phyloP scores from a whole-genome alignment of 139 green algal genomes.

The Picocystis salinarum region DNA sequence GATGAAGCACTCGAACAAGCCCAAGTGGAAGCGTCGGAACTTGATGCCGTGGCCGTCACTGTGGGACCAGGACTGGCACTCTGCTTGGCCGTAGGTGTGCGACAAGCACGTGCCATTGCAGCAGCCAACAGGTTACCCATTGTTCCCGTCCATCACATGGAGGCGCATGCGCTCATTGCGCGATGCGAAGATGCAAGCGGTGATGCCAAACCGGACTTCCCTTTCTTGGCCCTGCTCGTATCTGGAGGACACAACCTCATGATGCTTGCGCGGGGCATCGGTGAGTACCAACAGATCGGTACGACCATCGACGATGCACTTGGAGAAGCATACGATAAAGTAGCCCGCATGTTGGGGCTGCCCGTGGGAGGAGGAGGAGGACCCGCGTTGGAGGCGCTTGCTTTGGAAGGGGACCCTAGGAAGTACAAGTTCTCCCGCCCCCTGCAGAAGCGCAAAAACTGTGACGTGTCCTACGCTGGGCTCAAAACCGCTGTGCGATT shows the following conservation, averaged over 20 bases:
- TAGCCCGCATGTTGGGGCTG: constrained; percentile 74
- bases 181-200: constrained; percentile 15
- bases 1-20: constrained; percentile 35
- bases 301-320: constrained; percentile 82
- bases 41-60: constrained; percentile 79
- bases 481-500: constrained; percentile 69
- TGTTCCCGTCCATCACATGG: constrained; percentile 91
- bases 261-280: constrained; percentile 66
- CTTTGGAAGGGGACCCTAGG: constrained; percentile 32
- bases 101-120: constrained; percentile 62
- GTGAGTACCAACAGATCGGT: constrained; percentile 73
- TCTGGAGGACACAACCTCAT: constrained; percentile 84
- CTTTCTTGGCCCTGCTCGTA: constrained; percentile 13
- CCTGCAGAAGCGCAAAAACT: not conserved
- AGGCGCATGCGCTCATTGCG: constrained; percentile 87
- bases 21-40: constrained; percentile 15
- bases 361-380: constrained; percentile 31
- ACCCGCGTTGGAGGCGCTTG: constrained; percentile 57
- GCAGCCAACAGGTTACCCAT: constrained; percentile 39
- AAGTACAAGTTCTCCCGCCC: not conserved
- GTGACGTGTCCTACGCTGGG: constrained; percentile 86
- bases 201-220: constrained; percentile 4
- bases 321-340: constrained; percentile 93
- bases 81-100: constrained; percentile 82
- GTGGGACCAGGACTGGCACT: constrained; percentile 80